Evolutionary conservation across 2,329 filamentous ascomycete genomes (phyloP).

Genomic region (Colletotrichum noveboracense): DNA sequence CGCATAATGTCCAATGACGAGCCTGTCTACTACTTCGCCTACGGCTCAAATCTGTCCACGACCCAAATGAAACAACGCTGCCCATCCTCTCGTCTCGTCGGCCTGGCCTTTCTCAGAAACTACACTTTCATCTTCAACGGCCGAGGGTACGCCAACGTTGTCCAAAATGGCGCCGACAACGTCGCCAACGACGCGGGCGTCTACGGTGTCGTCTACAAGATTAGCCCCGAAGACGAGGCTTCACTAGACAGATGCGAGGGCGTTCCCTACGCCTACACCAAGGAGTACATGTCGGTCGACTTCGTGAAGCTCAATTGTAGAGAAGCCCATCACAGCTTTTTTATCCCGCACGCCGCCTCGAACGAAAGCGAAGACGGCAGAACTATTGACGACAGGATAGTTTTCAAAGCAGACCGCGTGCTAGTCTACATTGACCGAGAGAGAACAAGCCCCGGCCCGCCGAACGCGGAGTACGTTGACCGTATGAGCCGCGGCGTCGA

Average conservation of each 20-base stretch:
- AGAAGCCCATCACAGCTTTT: neutral
- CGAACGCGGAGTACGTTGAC: constrained; percentile 63
- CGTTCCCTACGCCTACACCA: constrained; percentile 67
- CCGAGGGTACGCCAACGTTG: constrained; percentile 73
- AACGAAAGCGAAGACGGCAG: neutral
- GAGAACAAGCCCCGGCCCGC: constrained; percentile 39
- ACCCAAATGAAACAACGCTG: constrained; percentile 70
- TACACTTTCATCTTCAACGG: constrained; percentile 72
- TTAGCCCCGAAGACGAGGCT: constrained; percentile 55
- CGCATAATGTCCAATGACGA: neutral
- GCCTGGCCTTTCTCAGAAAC: constrained; percentile 59
- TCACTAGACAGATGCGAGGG: constrained; percentile 64
- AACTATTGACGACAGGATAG: neutral
- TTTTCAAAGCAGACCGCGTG: constrained; percentile 32
- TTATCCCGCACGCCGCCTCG: neutral
- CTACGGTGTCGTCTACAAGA: constrained; percentile 62
- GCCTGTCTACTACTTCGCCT: constrained; percentile 67
- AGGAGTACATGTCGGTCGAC: constrained; percentile 49
- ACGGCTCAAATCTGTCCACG: constrained; percentile 72
- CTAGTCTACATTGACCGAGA: constrained; percentile 66
- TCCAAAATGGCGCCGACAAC: constrained; percentile 27
- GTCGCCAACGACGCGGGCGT: constrained; percentile 42
- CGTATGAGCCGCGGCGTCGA: constrained; percentile 68
- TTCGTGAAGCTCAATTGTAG: constrained; percentile 28
- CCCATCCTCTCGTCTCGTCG: constrained; percentile 59